phyloP scores from a whole-genome alignment of 1,284 basidiomycete species.

The Stereum hirsutum region DNA sequence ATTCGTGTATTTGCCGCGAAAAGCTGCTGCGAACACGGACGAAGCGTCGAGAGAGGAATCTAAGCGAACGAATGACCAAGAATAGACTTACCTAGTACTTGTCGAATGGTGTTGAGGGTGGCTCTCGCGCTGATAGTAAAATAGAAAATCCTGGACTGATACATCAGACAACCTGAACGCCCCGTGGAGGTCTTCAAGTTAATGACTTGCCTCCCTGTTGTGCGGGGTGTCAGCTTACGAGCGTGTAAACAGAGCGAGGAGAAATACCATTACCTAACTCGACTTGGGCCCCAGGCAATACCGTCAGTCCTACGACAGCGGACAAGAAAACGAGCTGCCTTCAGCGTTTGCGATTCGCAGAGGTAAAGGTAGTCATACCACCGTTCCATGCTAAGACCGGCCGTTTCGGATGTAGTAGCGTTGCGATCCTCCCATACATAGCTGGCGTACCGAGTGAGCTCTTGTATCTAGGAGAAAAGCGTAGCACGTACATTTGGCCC shows the following conservation, averaged over 20 bases:
- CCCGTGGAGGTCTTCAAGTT: no score
- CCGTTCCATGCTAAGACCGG: conserved; percentile 73
- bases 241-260: conserved; percentile 1
- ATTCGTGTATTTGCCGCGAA: conserved; percentile 18
- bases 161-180: neutral
- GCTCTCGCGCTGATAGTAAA: conserved; percentile 63
- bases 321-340: neutral
- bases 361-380: conserved; percentile 37
- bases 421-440: conserved; percentile 83
- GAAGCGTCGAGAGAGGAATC: conserved; percentile 6
- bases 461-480: no score
- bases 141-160: conserved; percentile 58
- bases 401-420: conserved; percentile 59
- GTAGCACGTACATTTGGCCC: conserved; percentile 74
- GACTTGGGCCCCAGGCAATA: conserved; percentile 74
- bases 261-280: conserved; percentile 60
- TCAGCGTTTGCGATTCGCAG: no score
- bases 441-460: no score
- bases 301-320: conserved; percentile 55
- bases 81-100: no score
- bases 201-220: neutral
- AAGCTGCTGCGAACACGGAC: conserved; percentile 9
- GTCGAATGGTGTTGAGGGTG: conserved; percentile 59
- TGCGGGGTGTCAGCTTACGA: neutral
- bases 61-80: conserved; percentile 47